Percentiles rank a stretch among this genome's conserved stretches.
Evolutionary conservation across 768 basidiomycete species (phyloP).

Genomic region (Arthromyces matolae): DNA sequence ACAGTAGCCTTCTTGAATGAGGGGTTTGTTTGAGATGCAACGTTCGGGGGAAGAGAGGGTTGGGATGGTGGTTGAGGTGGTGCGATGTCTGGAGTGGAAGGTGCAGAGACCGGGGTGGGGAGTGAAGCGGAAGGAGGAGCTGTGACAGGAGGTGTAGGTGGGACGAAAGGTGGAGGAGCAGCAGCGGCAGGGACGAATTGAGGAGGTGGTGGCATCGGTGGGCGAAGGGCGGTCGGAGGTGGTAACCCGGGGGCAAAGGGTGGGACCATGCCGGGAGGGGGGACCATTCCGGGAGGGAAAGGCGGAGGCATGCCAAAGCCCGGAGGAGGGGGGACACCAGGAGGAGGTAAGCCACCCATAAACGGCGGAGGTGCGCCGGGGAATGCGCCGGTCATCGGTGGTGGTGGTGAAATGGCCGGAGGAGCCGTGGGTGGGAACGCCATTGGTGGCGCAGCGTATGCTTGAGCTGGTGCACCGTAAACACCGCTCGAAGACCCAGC

Average conservation of each 20-base stretch:
- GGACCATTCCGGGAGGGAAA: too few relatives aligned
- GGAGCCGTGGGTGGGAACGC: conserved; percentile 16
- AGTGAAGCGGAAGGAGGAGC: background rate
- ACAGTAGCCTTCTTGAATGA: conserved; percentile 73
- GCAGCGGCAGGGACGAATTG: conserved; percentile 26
- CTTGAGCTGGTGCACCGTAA: conserved; percentile 70
- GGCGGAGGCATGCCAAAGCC: conserved; percentile 30
- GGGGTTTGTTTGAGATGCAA: conserved; percentile 61
- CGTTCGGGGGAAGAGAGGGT: conserved; percentile 51
- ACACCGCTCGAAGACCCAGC: conserved; percentile 56
- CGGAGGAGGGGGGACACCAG: conserved; percentile 53
- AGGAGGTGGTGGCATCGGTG: conserved; percentile 31
- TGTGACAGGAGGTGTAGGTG: background rate
- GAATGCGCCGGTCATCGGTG: conserved; percentile 37
- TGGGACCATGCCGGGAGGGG: conserved; percentile 20
- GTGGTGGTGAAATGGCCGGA: conserved; percentile 36
- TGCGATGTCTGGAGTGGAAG: conserved; percentile 6
- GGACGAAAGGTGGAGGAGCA: background rate
- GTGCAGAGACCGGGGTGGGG: conserved; percentile 17
- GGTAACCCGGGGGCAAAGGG: background rate
- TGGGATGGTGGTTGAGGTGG: conserved; percentile 24
- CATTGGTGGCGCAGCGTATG: conserved; percentile 53
- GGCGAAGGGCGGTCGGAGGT: conserved; percentile 9
- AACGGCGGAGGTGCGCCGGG: conserved; percentile 41
- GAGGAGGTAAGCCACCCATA: too few relatives aligned